These are phyloP conservation scores for Glaciozyma martinii DNA, from an alignment of 768 basidiomycete species.

Conservation along the genomic window DNA sequence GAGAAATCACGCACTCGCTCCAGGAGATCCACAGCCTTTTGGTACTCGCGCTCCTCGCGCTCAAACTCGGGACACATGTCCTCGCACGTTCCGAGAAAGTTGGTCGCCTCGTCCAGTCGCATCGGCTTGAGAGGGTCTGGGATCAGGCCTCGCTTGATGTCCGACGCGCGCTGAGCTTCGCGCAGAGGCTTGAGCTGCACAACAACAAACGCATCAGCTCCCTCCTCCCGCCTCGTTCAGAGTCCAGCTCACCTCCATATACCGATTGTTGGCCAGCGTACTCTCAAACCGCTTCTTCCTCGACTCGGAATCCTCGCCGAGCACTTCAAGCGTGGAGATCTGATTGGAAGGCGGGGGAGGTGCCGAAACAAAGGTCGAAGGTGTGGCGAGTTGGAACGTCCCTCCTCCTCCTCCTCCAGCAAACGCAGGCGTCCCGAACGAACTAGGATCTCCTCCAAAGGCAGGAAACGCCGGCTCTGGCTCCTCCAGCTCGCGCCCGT, in stretches of 20 bases:
- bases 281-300: conserved; percentile 25
- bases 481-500: too few relatives aligned
- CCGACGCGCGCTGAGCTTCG: conserved; percentile 35
- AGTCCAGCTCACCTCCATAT: conserved; percentile 13
- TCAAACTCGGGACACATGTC: conserved; percentile 96
- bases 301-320: conserved; percentile 28
- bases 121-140: conserved; percentile 72
- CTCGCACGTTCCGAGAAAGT: conserved; percentile 82
- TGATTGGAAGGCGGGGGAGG: too few relatives aligned
- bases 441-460: too few relatives aligned
- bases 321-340: conserved; percentile 22
- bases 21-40: conserved; percentile 76
- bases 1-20: conserved; percentile 57
- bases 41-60: conserved; percentile 76
- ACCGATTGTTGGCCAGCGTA: conserved; percentile 21
- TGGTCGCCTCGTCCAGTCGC: conserved; percentile 77
- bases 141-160: conserved; percentile 76
- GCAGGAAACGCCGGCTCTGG: too few relatives aligned
- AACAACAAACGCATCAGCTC: neutral
- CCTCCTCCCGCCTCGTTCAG: too few relatives aligned
- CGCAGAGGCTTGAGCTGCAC: conserved; percentile 41
- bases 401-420: too few relatives aligned
- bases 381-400: too few relatives aligned
- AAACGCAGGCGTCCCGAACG: too few relatives aligned
- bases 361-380: too few relatives aligned